Evolutionary conservation across 1,284 basidiomycete species (phyloP), one percentile per base, ranked within the genome.

Genomic region (Austroboletus niveus): DNA sequence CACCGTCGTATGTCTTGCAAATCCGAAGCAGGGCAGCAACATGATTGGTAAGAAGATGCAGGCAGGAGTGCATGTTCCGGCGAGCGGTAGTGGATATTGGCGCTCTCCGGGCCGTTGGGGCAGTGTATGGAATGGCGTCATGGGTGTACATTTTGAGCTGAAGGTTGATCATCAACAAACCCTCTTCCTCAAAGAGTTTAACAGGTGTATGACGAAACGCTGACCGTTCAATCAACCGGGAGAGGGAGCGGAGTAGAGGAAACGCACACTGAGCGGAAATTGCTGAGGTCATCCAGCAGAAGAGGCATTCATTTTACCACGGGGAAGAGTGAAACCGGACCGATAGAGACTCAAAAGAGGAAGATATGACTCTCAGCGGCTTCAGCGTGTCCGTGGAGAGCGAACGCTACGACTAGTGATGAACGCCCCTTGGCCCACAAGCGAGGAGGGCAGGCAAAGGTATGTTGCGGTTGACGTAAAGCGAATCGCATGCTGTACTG

Each of bases 11-110:
- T 66, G 62, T 51, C 65, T 52, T 66, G 65, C 63, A 68, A 65
- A 68, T 65, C 61, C 63, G 63, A 54, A 65, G 66, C 58, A 67
- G 61, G 62, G 64, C 54, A 65, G 46, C 48, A 66, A 59, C 56
- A 65, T 54, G 63, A 68, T 64, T 58, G 32, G 61, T 40, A 50
- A 68, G 63, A 68, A 63, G 63, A 32, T 60, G 63, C 66, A 63
- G 60, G 66, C 60, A 67, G 53, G 56, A 48, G 7, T 48, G 52
- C 53, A 57, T 65, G 63, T 59, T 65, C 63, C 66, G 64, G 55
- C 4, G 62, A 56, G 62, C 66, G 64, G 57, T 45, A 55, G 27
- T 29, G 45, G 40, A 34, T 47, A 20, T 50, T 12, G 61, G 58
- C 66, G 63, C 66, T 56, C 49, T 48, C 42, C 55, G 49, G 58